Evolutionary conservation across 2,329 filamentous ascomycete species (phyloP).

Genomic region (Hortaea sp.): DNA sequence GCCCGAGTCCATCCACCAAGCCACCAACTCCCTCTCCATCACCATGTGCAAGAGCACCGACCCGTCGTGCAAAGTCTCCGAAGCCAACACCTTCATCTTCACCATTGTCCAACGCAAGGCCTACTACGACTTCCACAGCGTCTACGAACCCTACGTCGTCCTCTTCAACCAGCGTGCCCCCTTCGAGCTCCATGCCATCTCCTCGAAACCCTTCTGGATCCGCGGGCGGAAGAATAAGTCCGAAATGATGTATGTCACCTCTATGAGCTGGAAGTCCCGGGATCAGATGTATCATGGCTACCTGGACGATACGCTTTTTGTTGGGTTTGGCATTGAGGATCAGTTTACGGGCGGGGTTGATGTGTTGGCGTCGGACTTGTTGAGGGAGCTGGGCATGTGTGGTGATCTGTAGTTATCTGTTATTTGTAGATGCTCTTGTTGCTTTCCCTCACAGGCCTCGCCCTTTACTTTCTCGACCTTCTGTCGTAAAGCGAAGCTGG

Average conservation of each 20-base stretch:
- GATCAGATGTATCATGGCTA: slow-evolving; percentile 46
- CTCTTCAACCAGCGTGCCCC: slow-evolving; percentile 40
- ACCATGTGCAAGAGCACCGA: slow-evolving; percentile 45
- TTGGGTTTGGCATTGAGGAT: slow-evolving; percentile 50
- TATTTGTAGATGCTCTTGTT: too few relatives aligned
- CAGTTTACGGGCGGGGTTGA: slow-evolving; percentile 40
- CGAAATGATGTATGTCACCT: slow-evolving; percentile 51
- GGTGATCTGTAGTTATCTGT: neutral
- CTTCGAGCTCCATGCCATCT: slow-evolving; percentile 43
- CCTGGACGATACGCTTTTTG: slow-evolving; percentile 45
- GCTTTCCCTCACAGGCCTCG: too few relatives aligned
- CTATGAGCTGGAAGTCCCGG: slow-evolving; percentile 44
- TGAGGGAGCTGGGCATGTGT: slow-evolving; percentile 29
- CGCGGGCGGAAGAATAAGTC: slow-evolving; percentile 37
- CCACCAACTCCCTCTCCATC: slow-evolving; percentile 48
- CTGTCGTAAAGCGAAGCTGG: too few relatives aligned
- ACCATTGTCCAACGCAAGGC: slow-evolving; percentile 47
- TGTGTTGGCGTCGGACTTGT: slow-evolving; percentile 39
- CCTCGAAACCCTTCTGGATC: slow-evolving; percentile 46
- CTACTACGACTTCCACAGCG: slow-evolving; percentile 38
- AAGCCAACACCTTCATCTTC: slow-evolving; percentile 46
- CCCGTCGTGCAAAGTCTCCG: slow-evolving; percentile 30
- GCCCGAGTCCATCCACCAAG: slow-evolving; percentile 43
- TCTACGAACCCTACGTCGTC: slow-evolving; percentile 49
- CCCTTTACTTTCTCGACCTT: too few relatives aligned